phyloP scores from a whole-genome alignment of 139 green algal genomes.

The Pleodorina starrii region DNA sequence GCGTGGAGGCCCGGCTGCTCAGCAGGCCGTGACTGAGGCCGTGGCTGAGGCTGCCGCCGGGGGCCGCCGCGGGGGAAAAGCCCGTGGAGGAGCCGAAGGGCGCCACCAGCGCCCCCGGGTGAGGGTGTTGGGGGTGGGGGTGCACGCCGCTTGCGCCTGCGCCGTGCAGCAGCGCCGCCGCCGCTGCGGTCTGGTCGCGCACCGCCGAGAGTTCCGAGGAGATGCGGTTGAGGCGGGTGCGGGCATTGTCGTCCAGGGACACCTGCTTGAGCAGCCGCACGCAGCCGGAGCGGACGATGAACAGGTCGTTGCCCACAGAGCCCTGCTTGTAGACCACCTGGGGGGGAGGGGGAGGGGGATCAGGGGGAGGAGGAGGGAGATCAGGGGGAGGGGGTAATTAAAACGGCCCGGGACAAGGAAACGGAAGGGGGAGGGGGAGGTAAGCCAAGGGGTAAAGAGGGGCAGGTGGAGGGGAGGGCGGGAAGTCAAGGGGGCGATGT shows the following conservation, averaged over 20 bases:
- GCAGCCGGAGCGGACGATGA: constrained; percentile 33
- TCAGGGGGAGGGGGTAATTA: neutral
- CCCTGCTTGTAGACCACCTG: constrained; percentile 52
- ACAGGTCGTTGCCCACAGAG: constrained; percentile 30
- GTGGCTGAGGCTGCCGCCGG: no score
- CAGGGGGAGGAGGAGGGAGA: neutral
- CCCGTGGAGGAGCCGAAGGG: constrained; percentile 13
- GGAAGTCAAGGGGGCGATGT: no score
- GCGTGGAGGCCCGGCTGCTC: neutral
- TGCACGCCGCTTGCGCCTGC: no score
- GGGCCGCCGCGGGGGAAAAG: neutral
- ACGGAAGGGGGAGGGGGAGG: no score
- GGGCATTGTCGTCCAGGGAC: constrained; percentile 9
- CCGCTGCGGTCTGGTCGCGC: neutral
- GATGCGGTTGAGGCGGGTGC: constrained; percentile 30
- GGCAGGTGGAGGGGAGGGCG: no score
- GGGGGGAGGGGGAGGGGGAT: neutral
- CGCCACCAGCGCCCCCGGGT: neutral
- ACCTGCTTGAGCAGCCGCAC: constrained; percentile 47
- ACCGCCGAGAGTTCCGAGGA: neutral
- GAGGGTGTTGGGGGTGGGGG: no score
- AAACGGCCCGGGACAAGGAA: no score
- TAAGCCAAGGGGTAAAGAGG: neutral
- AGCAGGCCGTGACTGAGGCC: no score
- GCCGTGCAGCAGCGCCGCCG: constrained; percentile 16